Percentiles rank a stretch among this genome's conserved stretches.
These are phyloP conservation scores for Diddensiella transvaalensis DNA, from an alignment of 805 yeast genomes.

Conservation along the genomic window DNA sequence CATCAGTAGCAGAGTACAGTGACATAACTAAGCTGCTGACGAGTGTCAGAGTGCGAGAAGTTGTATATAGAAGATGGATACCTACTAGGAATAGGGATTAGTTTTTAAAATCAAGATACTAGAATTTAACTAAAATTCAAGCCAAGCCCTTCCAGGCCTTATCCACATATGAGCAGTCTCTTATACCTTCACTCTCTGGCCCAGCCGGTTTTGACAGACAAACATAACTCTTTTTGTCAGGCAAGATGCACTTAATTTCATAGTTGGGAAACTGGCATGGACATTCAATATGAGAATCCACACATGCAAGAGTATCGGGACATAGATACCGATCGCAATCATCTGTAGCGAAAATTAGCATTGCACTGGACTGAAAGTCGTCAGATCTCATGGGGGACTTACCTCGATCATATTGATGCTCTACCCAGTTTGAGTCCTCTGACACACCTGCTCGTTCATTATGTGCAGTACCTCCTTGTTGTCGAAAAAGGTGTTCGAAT, in stretches of 20 bases:
- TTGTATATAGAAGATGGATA: constrained; percentile 76
- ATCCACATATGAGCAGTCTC: constrained; percentile 85
- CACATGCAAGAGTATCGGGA: constrained; percentile 80
- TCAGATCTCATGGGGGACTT: constrained; percentile 12
- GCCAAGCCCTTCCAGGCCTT: constrained; percentile 63
- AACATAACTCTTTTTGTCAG: constrained; percentile 59
- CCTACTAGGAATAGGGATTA: constrained; percentile 80
- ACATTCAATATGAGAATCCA: constrained; percentile 61
- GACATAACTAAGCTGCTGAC: constrained; percentile 34
- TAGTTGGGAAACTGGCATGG: constrained; percentile 89
- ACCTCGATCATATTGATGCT: constrained; percentile 24
- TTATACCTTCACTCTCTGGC: constrained; percentile 45
- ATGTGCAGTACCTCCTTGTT: constrained; percentile 36
- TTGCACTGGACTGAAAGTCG: constrained; percentile 1
- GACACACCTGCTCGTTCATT: constrained; percentile 25
- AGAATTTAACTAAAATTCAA: constrained; percentile 23
- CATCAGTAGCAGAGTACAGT: constrained; percentile 2
- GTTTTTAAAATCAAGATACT: background rate
- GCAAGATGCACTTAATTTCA: constrained; percentile 75
- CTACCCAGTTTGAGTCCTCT: constrained; percentile 26
- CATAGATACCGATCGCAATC: constrained; percentile 68
- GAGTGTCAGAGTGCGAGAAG: constrained; percentile 55
- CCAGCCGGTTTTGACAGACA: constrained; percentile 82
- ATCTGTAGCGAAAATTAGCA: constrained; percentile 11
- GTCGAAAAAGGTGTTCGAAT: constrained; percentile 38